phyloP scores from a whole-genome alignment of 768 basidiomycete genomes.

The Trametopsis cervina region DNA sequence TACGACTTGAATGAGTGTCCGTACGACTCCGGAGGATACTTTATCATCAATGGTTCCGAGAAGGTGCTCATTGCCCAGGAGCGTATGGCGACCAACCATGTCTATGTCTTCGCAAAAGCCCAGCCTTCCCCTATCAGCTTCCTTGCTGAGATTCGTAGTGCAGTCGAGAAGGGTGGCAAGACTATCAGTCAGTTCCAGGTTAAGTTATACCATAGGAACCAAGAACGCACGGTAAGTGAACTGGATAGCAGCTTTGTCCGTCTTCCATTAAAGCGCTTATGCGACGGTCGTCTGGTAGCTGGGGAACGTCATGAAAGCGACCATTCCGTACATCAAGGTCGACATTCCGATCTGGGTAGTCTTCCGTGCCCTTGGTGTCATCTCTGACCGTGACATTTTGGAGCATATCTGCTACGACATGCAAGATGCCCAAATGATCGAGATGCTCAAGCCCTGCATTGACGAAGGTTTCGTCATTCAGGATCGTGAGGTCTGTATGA shows the following conservation, averaged over 20 bases:
- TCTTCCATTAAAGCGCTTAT: slow-evolving; percentile 1
- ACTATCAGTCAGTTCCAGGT: slow-evolving; percentile 97
- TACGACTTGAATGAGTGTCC: slow-evolving; percentile 97
- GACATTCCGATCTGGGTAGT: slow-evolving; percentile 99
- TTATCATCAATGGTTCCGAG: slow-evolving; percentile 99
- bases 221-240: slow-evolving; percentile 75
- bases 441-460: slow-evolving; percentile 97
- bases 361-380: slow-evolving; percentile 95
- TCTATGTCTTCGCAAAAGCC: slow-evolving; percentile 97
- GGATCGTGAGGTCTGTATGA: slow-evolving; percentile 71
- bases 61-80: slow-evolving; percentile 99
- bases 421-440: slow-evolving; percentile 93
- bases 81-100: slow-evolving; percentile 98
- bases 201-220: slow-evolving; percentile 90
- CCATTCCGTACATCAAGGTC: slow-evolving; percentile 95
- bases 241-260: slow-evolving; percentile 1
- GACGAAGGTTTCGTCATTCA: slow-evolving; percentile 99
- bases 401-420: slow-evolving; percentile 98
- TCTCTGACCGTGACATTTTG: slow-evolving; percentile 95
- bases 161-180: slow-evolving; percentile 97
- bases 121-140: slow-evolving; percentile 95
- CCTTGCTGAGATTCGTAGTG: slow-evolving; percentile 94
- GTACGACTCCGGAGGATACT: slow-evolving; percentile 98
- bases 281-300: slow-evolving; percentile 39
- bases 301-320: slow-evolving; percentile 93